A percentile compares a stretch with the other conserved stretches of the same genome.
Evolutionary conservation across 352 stramenopile genomes (phyloP).

Genomic region (Paralagenidium karlingii): DNA sequence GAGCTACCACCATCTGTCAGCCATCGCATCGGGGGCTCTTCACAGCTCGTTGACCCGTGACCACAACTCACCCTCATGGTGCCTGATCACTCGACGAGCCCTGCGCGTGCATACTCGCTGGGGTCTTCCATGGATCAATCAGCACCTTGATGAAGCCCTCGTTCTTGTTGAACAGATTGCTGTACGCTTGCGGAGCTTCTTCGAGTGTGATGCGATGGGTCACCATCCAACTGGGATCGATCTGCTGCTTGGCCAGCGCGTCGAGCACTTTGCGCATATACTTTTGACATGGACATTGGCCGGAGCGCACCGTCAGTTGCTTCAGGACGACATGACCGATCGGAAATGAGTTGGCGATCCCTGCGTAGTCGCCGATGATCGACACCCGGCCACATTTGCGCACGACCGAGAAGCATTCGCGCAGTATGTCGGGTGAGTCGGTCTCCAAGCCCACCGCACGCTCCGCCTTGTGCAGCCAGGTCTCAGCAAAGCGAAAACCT

Average conservation of each 20-base stretch:
- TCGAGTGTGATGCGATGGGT: constrained; percentile 41
- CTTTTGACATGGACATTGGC: constrained; percentile 32
- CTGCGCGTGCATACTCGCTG: too few relatives aligned
- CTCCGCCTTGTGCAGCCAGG: constrained; percentile 26
- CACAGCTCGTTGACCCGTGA: too few relatives aligned
- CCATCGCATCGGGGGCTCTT: too few relatives aligned
- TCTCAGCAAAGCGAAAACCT: constrained; percentile 14
- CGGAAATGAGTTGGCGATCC: constrained; percentile 24
- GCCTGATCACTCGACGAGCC: too few relatives aligned
- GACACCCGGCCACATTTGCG: constrained; percentile 45
- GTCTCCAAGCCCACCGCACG: constrained; percentile 32
- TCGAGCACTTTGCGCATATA: constrained; percentile 41
- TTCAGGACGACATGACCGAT: constrained; percentile 53
- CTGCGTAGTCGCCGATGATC: constrained; percentile 39
- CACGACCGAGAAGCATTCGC: constrained; percentile 37
- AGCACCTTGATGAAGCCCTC: constrained; percentile 48
- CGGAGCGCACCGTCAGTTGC: constrained; percentile 32
- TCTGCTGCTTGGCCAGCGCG: constrained; percentile 33
- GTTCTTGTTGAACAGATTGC: constrained; percentile 38
- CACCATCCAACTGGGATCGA: constrained; percentile 40
- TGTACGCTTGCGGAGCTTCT: constrained; percentile 36
- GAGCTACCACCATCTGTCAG: too few relatives aligned
- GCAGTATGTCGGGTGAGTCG: constrained; percentile 36
- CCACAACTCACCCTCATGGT: too few relatives aligned
- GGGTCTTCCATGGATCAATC: constrained; percentile 20